phyloP scores from a whole-genome alignment of 2,329 filamentous ascomycete genomes.

The Paracoccidioides lutzii region DNA sequence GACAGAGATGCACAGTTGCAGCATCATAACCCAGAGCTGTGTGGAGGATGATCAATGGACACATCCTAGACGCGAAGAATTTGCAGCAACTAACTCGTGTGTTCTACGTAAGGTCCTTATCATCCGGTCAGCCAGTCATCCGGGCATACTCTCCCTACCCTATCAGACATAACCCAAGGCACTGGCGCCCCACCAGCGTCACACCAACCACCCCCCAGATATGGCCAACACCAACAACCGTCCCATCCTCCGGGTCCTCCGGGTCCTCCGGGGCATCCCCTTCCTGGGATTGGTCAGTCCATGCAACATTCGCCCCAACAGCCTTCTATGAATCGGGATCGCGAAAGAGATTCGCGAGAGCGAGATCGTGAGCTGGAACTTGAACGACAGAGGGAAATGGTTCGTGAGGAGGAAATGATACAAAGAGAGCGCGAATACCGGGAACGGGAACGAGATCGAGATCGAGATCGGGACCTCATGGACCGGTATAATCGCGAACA shows the following conservation, averaged over 20 bases:
- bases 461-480: conserved; percentile 37
- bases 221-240: conserved; percentile 29
- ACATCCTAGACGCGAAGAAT: neutral
- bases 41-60: neutral
- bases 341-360: conserved; percentile 36
- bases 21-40: neutral
- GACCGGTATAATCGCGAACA: conserved; percentile 52
- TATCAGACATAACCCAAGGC: conserved; percentile 35
- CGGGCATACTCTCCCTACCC: conserved; percentile 34
- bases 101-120: conserved; percentile 24
- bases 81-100: neutral
- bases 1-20: neutral
- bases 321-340: conserved; percentile 29
- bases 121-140: conserved; percentile 30
- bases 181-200: conserved; percentile 22
- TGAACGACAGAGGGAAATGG: conserved; percentile 29
- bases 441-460: conserved; percentile 24
- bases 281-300: conserved; percentile 30
- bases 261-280: conserved; percentile 24
- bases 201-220: conserved; percentile 27
- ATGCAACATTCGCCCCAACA: conserved; percentile 33
- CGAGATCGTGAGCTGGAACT: conserved; percentile 39
- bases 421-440: conserved; percentile 44
- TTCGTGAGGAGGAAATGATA: conserved; percentile 44
- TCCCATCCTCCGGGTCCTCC: conserved; percentile 24